Conservation (phyloP, 176 grass and related monocot species). For the Bromus sterilis region DNA sequence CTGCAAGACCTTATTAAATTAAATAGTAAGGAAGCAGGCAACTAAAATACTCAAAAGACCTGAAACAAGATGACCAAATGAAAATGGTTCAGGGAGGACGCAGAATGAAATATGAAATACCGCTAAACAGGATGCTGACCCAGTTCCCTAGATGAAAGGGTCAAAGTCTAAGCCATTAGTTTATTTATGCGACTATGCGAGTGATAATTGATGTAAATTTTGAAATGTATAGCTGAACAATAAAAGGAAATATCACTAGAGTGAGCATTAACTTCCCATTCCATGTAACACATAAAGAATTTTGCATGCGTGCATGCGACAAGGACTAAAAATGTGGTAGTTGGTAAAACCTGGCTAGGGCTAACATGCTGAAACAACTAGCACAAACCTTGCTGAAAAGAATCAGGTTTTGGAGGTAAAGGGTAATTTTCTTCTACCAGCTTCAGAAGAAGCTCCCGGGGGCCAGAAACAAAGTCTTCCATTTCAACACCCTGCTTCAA, state of each 20-base stretch:
- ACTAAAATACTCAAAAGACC: constrained; percentile 11
- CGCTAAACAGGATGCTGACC: neutral
- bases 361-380: constrained; percentile 12
- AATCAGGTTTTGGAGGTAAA: constrained; percentile 71
- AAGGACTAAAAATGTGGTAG: neutral
- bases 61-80: constrained; percentile 1
- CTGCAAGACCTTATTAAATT: constrained; percentile 37
- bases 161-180: neutral
- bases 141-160: constrained; percentile 2
- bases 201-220: neutral
- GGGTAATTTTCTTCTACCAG: constrained; percentile 96
- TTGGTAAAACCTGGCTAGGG: neutral
- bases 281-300: neutral
- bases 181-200: neutral
- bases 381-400: constrained; percentile 57
- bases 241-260: constrained; percentile 15
- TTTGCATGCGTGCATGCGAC: neutral
- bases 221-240: constrained; percentile 2
- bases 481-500: constrained; percentile 80
- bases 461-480: constrained; percentile 98
- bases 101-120: constrained; percentile 3
- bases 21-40: constrained; percentile 16
- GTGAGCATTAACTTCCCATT: neutral
- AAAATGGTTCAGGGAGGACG: neutral
- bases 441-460: constrained; percentile 94